Conservation (phyloP, 2,329 filamentous ascomycete species). For the Endoconidiophora polonica region DNA sequence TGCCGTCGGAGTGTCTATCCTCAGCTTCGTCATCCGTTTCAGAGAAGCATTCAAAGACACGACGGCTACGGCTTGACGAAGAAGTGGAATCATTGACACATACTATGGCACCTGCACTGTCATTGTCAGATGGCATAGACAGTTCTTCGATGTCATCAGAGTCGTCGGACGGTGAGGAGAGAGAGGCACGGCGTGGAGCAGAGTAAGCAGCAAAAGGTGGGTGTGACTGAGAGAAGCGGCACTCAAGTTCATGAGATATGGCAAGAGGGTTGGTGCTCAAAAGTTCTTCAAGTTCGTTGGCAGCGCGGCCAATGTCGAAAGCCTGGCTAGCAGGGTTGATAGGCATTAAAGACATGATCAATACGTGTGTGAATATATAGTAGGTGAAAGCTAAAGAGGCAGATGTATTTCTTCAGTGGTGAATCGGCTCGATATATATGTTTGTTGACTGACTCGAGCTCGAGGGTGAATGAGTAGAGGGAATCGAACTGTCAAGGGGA, state of each 20-base stretch:
- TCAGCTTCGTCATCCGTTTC: neutral
- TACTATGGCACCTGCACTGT: too few relatives aligned
- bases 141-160: too few relatives aligned
- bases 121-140: too few relatives aligned
- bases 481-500: too few relatives aligned
- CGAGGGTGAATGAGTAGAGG: too few relatives aligned
- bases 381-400: neutral
- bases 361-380: too few relatives aligned
- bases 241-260: constrained; percentile 3
- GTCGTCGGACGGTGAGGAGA: constrained; percentile 1
- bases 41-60: neutral
- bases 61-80: neutral
- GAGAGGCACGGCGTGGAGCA: neutral
- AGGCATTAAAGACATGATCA: too few relatives aligned
- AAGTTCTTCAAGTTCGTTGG: constrained; percentile 1
- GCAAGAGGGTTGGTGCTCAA: constrained; percentile 2
- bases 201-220: constrained; percentile 3
- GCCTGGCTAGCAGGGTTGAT: neutral
- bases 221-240: constrained; percentile 4
- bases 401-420: too few relatives aligned
- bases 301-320: constrained; percentile 5
- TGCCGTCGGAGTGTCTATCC: constrained; percentile 5
- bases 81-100: too few relatives aligned
- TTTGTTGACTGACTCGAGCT: too few relatives aligned
- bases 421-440: neutral